A percentile compares a stretch with the other conserved stretches of the same genome.
phyloP scores from a whole-genome alignment of 106 monocot species.

The Chionographis japonica region DNA sequence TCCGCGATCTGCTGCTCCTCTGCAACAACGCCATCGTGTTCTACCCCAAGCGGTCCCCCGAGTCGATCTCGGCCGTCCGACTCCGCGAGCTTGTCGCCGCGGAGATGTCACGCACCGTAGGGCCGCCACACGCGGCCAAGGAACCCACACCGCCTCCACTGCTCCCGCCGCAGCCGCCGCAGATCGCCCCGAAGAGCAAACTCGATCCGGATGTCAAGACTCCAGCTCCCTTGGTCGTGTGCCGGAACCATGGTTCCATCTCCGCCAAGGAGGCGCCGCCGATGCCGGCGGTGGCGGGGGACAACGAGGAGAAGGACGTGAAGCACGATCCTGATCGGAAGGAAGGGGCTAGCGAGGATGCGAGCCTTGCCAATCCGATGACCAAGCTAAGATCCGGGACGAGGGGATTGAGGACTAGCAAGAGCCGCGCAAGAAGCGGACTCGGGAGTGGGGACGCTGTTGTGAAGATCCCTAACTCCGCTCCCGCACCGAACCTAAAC shows the following conservation, averaged over 20 bases:
- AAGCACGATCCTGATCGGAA: conserved; percentile 14
- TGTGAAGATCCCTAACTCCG: neutral
- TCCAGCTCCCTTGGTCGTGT: conserved; percentile 26
- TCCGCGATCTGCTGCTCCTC: conserved; percentile 38
- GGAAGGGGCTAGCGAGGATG: conserved; percentile 4
- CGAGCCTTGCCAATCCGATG: conserved; percentile 1
- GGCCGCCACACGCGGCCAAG: neutral
- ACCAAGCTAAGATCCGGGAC: conserved; percentile 14
- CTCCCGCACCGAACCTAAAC: neutral
- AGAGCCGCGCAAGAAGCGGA: conserved; percentile 8
- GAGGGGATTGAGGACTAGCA: conserved; percentile 46
- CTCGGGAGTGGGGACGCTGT: neutral
- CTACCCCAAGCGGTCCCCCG: conserved; percentile 20
- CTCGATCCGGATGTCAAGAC: conserved; percentile 17
- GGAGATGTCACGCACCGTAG: conserved; percentile 12
- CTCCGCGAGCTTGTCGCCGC: conserved; percentile 21
- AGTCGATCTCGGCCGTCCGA: conserved; percentile 15
- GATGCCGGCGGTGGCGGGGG: too few relatives aligned
- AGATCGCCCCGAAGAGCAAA: conserved; percentile 7
- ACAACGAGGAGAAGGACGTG: conserved; percentile 17
- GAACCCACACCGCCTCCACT: neutral
- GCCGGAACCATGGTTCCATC: conserved; percentile 49
- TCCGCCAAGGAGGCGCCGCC: conserved; percentile 15
- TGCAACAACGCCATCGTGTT: conserved; percentile 42
- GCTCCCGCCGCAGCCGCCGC: neutral